Evolutionary conservation across 495 filamentous ascomycete species (phyloP), one percentile per base, ranked within the genome.

Genomic region (Entonaema liquescens): DNA sequence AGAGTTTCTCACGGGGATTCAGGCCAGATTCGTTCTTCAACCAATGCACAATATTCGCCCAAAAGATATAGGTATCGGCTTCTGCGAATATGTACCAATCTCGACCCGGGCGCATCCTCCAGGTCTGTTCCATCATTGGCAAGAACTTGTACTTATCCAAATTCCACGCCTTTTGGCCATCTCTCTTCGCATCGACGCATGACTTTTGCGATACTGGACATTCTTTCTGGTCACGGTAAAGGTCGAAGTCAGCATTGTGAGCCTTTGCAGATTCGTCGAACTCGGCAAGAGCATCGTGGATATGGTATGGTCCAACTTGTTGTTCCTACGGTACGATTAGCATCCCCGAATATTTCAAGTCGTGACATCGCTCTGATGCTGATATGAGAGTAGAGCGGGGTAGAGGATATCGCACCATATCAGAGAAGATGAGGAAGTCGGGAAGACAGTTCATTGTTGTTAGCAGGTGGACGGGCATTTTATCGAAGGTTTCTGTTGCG

Each of bases 61-160:
- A 91, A 50, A 90, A 79, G 25, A 89, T 72, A 71, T 90, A 91
- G 1, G 89, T 90, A 74, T 92, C 89, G 0, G 87, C 86, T 66
- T 91, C 89, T 72, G 89, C 84, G 75, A 91, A 91, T 49, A 91
- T 83, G 70, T 87, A 92, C 88, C 89, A 92, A 38, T 87, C 82
- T 15, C 80, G 82, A 11, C 83, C 74, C n/a, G 84, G 83, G 12
- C 79, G 77, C 75, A 81, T 77, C 28, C 75, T 72, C 72, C 84
- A 85, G 19, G 88, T 85, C 29, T 86, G 79, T 44, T 87, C 82
- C 67, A 91, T 82, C 82, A 89, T 88, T 3, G 89, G 87, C 5
- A 92, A 79, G 73, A 91, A 91, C 76, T 91, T 92, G 83, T 87
- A 91, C 74, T 90, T 90, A 77, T 92, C 89, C 13, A 90, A 79